A percentile compares a stretch with the other conserved stretches of the same genome.
phyloP scores from a whole-genome alignment of 139 green algal genomes.

The Chlorella vulgaris region DNA sequence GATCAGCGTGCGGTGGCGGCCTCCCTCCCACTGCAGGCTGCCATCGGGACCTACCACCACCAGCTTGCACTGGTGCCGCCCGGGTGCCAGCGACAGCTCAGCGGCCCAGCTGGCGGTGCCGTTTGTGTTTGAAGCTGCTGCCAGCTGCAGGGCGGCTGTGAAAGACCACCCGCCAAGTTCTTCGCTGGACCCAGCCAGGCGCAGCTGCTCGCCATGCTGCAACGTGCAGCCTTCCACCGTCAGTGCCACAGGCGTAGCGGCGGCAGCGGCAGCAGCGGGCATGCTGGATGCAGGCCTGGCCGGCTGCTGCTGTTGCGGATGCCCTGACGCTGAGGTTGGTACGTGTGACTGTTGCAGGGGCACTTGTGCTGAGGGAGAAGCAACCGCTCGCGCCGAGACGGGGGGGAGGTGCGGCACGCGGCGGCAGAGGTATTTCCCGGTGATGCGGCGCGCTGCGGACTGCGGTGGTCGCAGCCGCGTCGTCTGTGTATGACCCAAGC shows the following conservation, averaged over 20 bases:
- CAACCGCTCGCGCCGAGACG: no score
- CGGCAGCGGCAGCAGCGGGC: no score
- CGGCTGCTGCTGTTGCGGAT: background rate
- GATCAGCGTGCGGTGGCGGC: background rate
- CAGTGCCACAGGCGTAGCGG: background rate
- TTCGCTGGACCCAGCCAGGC: background rate
- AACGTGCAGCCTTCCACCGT: background rate
- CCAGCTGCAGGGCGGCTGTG: background rate
- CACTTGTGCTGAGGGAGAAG: no score
- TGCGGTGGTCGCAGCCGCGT: no score
- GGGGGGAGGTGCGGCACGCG: no score
- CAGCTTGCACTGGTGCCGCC: background rate
- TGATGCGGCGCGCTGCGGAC: no score
- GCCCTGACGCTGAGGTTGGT: background rate
- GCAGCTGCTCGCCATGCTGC: constrained; percentile 9
- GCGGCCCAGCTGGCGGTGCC: constrained; percentile 1
- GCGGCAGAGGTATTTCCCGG: no score
- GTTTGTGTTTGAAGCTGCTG: background rate
- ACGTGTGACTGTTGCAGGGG: background rate
- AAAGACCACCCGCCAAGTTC: background rate
- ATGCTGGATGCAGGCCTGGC: background rate
- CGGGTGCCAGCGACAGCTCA: background rate
- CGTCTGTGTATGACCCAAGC: no score
- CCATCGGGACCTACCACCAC: background rate
- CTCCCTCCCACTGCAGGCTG: background rate